These are phyloP conservation scores for Ceratobasidium sp. DNA, from an alignment of 1,284 basidiomycete species.

Conservation along the genomic window DNA sequence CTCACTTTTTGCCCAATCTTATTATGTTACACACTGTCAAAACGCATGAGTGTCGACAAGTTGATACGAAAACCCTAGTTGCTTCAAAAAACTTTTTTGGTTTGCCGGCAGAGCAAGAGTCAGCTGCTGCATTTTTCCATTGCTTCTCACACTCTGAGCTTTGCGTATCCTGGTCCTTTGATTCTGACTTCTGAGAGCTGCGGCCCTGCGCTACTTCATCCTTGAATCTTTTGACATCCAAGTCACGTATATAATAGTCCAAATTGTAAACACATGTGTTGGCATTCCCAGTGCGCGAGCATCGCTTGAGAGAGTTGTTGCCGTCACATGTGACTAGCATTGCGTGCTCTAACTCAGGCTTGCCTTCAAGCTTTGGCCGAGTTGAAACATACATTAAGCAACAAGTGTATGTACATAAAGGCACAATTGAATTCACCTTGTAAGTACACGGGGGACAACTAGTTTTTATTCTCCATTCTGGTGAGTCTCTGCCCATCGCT, in stretches of 20 bases:
- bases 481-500: conserved; percentile 50
- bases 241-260: conserved; percentile 52
- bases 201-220: conserved; percentile 51
- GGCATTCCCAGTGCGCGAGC: conserved; percentile 45
- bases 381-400: not conserved
- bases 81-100: conserved; percentile 52
- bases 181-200: no score
- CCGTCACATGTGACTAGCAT: conserved; percentile 54
- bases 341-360: conserved; percentile 49
- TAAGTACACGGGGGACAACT: conserved; percentile 54
- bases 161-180: not conserved
- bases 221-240: conserved; percentile 53
- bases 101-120: not conserved
- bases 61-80: conserved; percentile 58
- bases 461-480: conserved; percentile 52
- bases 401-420: not conserved
- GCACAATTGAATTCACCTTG: conserved; percentile 48
- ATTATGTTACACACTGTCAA: conserved; percentile 59
- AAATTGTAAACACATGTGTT: conserved; percentile 52
- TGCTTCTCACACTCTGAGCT: conserved; percentile 49
- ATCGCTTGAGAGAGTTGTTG: conserved; percentile 55
- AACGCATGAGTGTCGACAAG: conserved; percentile 59
- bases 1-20: conserved; percentile 55
- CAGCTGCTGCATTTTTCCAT: conserved; percentile 55
- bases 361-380: conserved; percentile 54